A percentile compares a stretch with the other conserved stretches of the same genome.
Evolutionary conservation across 2,329 filamentous ascomycete species (phyloP).

Genomic region (Septoria petroselini): DNA sequence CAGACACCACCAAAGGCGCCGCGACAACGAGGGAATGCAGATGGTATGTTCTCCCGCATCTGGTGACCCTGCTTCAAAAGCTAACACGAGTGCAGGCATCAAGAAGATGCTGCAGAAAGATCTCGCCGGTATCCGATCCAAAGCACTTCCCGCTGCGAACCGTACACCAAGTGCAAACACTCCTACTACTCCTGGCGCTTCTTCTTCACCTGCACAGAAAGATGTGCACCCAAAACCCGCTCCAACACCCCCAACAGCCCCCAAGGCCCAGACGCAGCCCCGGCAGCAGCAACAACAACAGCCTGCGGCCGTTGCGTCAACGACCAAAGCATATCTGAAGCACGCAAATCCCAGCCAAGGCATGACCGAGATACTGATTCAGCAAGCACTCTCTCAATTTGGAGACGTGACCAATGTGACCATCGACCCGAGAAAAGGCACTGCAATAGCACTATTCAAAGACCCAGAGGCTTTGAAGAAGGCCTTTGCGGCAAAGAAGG

Average conservation of each 20-base stretch:
- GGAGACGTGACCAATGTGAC: slow-evolving; percentile 77
- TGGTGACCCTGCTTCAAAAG: slow-evolving; percentile 2
- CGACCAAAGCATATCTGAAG: slow-evolving; percentile 55
- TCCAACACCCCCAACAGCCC: slow-evolving; percentile 16
- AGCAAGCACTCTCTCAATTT: slow-evolving; percentile 69
- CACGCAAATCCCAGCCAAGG: slow-evolving; percentile 79
- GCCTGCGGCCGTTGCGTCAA: slow-evolving; percentile 35
- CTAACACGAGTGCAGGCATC: slow-evolving; percentile 36
- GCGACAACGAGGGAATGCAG: slow-evolving; percentile 30
- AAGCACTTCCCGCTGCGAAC: slow-evolving; percentile 30
- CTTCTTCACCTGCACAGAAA: slow-evolving; percentile 28
- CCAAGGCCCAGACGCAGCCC: slow-evolving; percentile 34
- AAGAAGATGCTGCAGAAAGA: slow-evolving; percentile 60
- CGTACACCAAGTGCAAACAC: slow-evolving; percentile 23
- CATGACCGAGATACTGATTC: slow-evolving; percentile 77
- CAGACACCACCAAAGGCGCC: slow-evolving; percentile 25
- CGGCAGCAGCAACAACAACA: slow-evolving; percentile 29
- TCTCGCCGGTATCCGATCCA: slow-evolving; percentile 51
- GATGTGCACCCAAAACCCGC: slow-evolving; percentile 33
- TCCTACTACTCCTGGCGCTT: slow-evolving; percentile 11
- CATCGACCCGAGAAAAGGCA: slow-evolving; percentile 91
- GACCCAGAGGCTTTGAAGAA: slow-evolving; percentile 69
- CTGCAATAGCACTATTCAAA: slow-evolving; percentile 87
- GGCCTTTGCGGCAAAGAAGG: slow-evolving; percentile 76
- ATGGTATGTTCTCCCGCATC: not conserved